These are phyloP conservation scores for Colletotrichum endophyticum DNA, from an alignment of 2,329 filamentous ascomycete species.

Conservation along the genomic window DNA sequence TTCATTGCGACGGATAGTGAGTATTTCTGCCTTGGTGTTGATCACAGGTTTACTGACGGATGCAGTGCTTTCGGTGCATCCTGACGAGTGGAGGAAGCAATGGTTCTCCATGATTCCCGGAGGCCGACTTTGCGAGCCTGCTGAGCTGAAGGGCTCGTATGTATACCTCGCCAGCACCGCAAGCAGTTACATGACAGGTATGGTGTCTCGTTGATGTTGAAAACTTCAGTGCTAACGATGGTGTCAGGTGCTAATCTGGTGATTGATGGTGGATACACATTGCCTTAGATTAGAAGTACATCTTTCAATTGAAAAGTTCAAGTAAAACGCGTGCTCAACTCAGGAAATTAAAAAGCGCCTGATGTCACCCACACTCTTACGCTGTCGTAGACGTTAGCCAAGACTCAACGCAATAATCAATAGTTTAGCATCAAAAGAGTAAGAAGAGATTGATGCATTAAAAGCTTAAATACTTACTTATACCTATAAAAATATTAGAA, in stretches of 20 bases:
- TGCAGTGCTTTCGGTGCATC: conserved; percentile 30
- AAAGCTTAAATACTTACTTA: too few species aligned
- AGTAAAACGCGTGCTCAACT: not conserved
- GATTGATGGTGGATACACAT: conserved; percentile 61
- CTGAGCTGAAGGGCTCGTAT: conserved; percentile 61
- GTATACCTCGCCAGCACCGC: conserved; percentile 44
- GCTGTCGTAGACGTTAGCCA: too few species aligned
- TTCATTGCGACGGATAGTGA: conserved; percentile 19
- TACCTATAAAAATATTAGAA: too few species aligned
- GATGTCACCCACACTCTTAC: rapidly evolving
- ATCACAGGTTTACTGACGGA: not conserved
- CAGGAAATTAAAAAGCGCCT: not conserved
- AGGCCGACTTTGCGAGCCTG: conserved; percentile 15
- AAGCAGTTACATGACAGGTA: conserved; percentile 44
- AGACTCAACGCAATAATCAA: too few species aligned
- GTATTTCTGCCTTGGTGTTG: too few species aligned
- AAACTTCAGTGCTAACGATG: not conserved
- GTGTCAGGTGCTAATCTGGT: conserved; percentile 44
- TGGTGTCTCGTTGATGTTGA: not conserved
- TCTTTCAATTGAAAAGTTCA: not conserved
- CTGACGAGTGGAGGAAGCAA: conserved; percentile 62
- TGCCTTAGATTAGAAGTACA: conserved; percentile 44
- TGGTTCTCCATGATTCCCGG: conserved; percentile 17
- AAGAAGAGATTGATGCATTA: too few species aligned
- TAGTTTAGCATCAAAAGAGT: too few species aligned